These are phyloP conservation scores for Vicia faba DNA, from an alignment of 306 rosid species.

Conservation along the genomic window DNA sequence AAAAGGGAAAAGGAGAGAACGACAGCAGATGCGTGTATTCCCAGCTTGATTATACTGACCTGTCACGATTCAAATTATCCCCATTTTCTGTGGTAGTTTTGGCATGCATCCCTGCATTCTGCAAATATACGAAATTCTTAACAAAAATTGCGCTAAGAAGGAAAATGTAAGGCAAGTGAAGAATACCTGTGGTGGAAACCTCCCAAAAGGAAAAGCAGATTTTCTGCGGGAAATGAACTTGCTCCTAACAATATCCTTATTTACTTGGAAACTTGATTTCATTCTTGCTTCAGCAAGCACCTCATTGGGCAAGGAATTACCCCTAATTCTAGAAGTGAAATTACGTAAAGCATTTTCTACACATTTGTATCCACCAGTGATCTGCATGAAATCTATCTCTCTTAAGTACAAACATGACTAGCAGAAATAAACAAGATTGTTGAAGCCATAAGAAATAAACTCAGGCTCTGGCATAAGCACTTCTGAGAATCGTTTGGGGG, in stretches of 20 bases:
- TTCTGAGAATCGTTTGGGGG: background rate
- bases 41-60: constrained; percentile 55
- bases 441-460: constrained; percentile 29
- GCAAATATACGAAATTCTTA: constrained; percentile 40
- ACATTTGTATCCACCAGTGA: constrained; percentile 52
- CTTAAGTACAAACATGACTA: constrained; percentile 28
- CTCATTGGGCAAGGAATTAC: constrained; percentile 38
- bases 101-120: constrained; percentile 45
- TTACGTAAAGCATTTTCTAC: constrained; percentile 55
- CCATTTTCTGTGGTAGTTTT: constrained; percentile 32
- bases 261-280: constrained; percentile 36
- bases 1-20: too few species aligned
- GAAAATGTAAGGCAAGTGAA: constrained; percentile 13
- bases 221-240: constrained; percentile 33
- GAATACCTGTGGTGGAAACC: constrained; percentile 46
- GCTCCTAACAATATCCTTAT: constrained; percentile 33
- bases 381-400: constrained; percentile 49
- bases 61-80: constrained; percentile 41
- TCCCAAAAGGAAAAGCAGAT: constrained; percentile 38
- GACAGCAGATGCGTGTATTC: too few species aligned
- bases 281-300: constrained; percentile 36
- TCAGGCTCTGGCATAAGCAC: background rate
- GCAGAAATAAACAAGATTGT: constrained; percentile 29
- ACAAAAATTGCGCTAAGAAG: constrained; percentile 25
- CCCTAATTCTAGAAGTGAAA: constrained; percentile 55